phyloP scores from a whole-genome alignment of 2,329 filamentous ascomycete species.

The Xylariaceae sp. region DNA sequence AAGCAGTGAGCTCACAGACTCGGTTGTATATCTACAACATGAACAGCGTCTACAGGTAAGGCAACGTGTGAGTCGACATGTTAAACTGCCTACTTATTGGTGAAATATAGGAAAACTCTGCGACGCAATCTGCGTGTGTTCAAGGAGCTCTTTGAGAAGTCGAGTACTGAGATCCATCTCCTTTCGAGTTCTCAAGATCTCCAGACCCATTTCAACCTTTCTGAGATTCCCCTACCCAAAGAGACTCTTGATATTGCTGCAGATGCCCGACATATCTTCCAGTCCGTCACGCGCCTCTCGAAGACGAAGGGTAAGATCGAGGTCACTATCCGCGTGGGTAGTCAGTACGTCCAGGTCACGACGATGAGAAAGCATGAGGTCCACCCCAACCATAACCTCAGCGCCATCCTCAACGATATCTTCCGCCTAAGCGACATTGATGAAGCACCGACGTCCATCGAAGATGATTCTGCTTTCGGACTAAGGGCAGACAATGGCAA shows the following conservation, averaged over 20 bases:
- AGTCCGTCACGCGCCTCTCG: constrained; percentile 59
- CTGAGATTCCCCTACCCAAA: constrained; percentile 61
- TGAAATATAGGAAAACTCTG: constrained; percentile 51
- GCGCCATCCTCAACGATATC: constrained; percentile 63
- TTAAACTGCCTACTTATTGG: constrained; percentile 11
- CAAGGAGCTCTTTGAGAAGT: constrained; percentile 57
- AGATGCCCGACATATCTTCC: constrained; percentile 60
- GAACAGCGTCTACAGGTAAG: constrained; percentile 62
- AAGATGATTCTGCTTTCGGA: constrained; percentile 63
- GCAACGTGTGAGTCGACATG: background rate
- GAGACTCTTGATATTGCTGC: constrained; percentile 65
- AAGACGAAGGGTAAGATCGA: constrained; percentile 67
- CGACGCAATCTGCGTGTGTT: constrained; percentile 57
- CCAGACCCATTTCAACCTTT: constrained; percentile 61
- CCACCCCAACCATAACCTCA: constrained; percentile 55
- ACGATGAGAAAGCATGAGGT: constrained; percentile 65
- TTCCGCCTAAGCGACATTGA: constrained; percentile 64
- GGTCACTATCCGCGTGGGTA: constrained; percentile 63
- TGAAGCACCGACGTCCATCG: constrained; percentile 59
- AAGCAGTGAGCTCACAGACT: constrained; percentile 54
- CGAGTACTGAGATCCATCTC: constrained; percentile 61
- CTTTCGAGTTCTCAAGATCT: constrained; percentile 62
- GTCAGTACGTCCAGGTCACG: constrained; percentile 64
- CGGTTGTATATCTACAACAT: constrained; percentile 68
- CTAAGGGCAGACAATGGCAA: constrained; percentile 63